Evolutionary conservation across 371 early-diverging fungal genomes (phyloP), one percentile per base, ranked within the genome.

Genomic region (Circinella minor): DNA sequence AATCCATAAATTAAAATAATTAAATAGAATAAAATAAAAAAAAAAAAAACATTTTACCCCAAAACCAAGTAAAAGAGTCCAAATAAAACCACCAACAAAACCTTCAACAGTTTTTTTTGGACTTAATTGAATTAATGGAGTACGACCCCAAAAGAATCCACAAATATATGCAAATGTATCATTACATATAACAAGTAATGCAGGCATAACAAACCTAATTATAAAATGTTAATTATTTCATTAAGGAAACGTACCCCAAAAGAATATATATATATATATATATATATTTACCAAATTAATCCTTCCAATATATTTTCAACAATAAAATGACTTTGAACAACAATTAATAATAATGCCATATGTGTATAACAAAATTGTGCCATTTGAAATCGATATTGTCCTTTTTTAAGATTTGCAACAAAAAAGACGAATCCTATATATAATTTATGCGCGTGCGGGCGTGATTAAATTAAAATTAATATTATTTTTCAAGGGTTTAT

Each of bases 41-140:
- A 49, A 15, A 57, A 36, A 48, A 18, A 34, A 8, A 48, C 36
- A 46, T 51, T 85, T 71, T 76, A 95, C 89, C 71, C 95, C 70
- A 66, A 95, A 90, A 4, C 95, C 98, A 77, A 96, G 93, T 43
- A 95, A 71, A 62, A 94, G 73, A 1, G 99, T 99, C 70, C 89
- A 88, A 48, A 99, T 67, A 69, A 95, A 91, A 27, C 93, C 99
- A 63, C 99, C 99, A 47, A 99, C 85, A 74, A 99, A 99, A 7
- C 99, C 99, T 81, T 99, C 99, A 79, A 96, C 94, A n/a, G 99
- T 99, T 88, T 99, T 99, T 78, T 99, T 99, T 18, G 99, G 99
- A 71, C 94, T 93, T 10, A 99, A 83, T 74, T 90, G 88, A 71
- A 97, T 98, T 47, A 99, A 84, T 6, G 93, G 98, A n/a, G 96